A percentile compares a stretch with the other conserved stretches of the same genome.
Conservation (phyloP, 108 stramenopile species). For the Fragilaria crotonensis region DNA sequence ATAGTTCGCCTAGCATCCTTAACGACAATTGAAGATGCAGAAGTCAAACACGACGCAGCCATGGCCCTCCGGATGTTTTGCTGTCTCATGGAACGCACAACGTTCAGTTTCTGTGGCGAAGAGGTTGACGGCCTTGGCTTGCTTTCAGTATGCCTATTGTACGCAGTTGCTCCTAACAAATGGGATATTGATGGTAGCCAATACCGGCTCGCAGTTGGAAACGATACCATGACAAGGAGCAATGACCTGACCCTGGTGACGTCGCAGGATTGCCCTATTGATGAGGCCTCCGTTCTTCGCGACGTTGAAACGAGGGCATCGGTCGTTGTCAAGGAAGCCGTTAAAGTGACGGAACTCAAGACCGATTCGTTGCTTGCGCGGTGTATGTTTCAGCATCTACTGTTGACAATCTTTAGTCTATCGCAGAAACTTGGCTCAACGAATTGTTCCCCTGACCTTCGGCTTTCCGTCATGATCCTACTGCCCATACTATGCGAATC, state of each 20-base stretch:
- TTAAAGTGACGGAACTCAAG: background rate
- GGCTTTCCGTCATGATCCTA: conserved; percentile 36
- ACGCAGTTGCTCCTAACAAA: conserved; percentile 24
- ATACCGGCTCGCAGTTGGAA: conserved; percentile 1
- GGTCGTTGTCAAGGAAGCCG: too few relatives aligned
- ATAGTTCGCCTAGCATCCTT: conserved; percentile 37
- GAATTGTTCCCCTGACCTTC: background rate
- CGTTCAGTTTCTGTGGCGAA: conserved; percentile 5
- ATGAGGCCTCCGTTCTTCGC: too few relatives aligned
- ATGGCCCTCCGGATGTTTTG: conserved; percentile 6
- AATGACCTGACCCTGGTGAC: background rate
- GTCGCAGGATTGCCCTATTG: too few relatives aligned
- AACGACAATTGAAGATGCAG: conserved; percentile 13
- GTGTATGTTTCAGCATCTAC: background rate
- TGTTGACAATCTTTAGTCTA: background rate
- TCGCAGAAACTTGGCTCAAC: background rate
- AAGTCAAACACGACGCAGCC: conserved; percentile 10
- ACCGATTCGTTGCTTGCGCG: background rate
- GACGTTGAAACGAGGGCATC: too few relatives aligned
- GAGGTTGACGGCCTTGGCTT: conserved; percentile 7
- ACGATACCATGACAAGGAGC: background rate
- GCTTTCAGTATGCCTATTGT: conserved; percentile 26
- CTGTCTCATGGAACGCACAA: conserved; percentile 5
- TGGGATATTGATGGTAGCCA: conserved; percentile 32
- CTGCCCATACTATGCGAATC: conserved; percentile 57